Conservation (phyloP, 345 rosid species). For the Fremontodendron californicum region DNA sequence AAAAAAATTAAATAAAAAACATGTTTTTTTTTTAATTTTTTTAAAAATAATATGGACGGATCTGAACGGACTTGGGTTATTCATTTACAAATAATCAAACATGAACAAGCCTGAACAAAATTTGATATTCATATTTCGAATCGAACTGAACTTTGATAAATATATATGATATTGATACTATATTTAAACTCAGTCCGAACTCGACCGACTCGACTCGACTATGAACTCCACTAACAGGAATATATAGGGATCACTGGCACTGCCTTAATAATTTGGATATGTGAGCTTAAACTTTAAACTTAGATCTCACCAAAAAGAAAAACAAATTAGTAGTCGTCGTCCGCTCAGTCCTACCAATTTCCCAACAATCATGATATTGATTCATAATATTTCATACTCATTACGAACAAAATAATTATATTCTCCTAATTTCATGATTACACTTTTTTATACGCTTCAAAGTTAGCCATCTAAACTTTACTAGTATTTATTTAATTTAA, state of each 20-base stretch:
- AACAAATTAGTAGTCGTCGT: neutral
- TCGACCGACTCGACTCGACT: too few species aligned
- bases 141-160: too few species aligned
- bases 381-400: slow-evolving; percentile 21
- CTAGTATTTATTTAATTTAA: neutral
- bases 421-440: slow-evolving; percentile 24
- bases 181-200: too few species aligned
- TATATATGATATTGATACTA: too few species aligned
- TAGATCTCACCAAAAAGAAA: slow-evolving; percentile 1
- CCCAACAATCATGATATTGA: slow-evolving; percentile 13
- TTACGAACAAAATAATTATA: slow-evolving; percentile 18
- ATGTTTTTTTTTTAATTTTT: too few species aligned
- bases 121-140: too few species aligned
- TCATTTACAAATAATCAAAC: too few species aligned
- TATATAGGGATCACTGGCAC: neutral
- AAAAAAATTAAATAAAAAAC: too few species aligned
- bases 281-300: slow-evolving; percentile 14
- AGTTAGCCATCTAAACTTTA: neutral
- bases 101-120: too few species aligned
- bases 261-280: neutral
- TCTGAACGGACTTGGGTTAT: too few species aligned
- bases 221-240: too few species aligned
- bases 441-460: slow-evolving; percentile 3
- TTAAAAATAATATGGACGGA: too few species aligned
- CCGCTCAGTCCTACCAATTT: neutral